Conservation (phyloP, 805 yeast species). For the Wickerhamomyces ciferrii region DNA sequence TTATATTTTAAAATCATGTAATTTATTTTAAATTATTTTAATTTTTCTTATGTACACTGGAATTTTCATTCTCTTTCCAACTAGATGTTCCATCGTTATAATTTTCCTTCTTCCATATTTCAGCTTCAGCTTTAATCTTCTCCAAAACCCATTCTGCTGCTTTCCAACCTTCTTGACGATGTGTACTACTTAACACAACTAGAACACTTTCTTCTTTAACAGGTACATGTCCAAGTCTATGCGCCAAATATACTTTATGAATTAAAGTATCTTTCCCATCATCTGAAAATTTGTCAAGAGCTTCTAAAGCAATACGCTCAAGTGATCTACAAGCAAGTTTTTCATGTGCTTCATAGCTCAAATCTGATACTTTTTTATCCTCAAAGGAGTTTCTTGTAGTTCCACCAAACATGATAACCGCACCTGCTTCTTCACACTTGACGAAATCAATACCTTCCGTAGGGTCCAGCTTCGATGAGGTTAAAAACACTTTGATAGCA, state of each 20-base stretch:
- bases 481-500: constrained; percentile 19
- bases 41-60: constrained; percentile 3
- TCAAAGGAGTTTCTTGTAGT: constrained; percentile 41
- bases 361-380: constrained; percentile 31
- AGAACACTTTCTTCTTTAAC: constrained; percentile 40
- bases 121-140: constrained; percentile 36
- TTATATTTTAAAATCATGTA: neutral
- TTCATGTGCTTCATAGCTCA: constrained; percentile 42
- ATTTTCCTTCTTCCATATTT: constrained; percentile 47
- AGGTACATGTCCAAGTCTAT: constrained; percentile 43
- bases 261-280: constrained; percentile 17
- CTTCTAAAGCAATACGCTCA: constrained; percentile 27
- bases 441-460: constrained; percentile 30
- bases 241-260: constrained; percentile 34
- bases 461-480: constrained; percentile 15
- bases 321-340: constrained; percentile 36
- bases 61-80: constrained; percentile 41
- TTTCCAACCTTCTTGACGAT: constrained; percentile 43
- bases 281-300: constrained; percentile 21
- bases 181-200: constrained; percentile 39
- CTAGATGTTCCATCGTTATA: constrained; percentile 32
- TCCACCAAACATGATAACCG: constrained; percentile 44
- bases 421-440: constrained; percentile 39
- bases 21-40: neutral
- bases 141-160: constrained; percentile 41